phyloP scores from a whole-genome alignment of 345 rosid species.

The Aegle marmelos region DNA sequence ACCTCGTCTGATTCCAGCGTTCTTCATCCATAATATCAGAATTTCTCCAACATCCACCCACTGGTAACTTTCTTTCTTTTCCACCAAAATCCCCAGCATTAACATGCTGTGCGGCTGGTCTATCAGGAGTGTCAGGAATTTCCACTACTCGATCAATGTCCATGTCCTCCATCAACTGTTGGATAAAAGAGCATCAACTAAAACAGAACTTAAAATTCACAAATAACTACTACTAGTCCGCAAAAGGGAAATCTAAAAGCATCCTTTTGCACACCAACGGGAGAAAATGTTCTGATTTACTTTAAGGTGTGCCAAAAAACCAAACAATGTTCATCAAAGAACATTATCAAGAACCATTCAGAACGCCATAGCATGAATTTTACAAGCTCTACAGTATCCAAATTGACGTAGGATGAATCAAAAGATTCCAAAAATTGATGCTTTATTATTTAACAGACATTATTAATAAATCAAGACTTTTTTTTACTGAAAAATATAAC shows the following conservation, averaged over 20 bases:
- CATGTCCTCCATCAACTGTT: constrained; percentile 63
- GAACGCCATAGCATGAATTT: background rate
- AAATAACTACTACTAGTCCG: background rate
- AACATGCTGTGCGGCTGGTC: constrained; percentile 28
- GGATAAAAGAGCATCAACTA: background rate
- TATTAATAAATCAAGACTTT: background rate
- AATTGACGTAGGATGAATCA: background rate
- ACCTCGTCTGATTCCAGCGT: constrained; percentile 22
- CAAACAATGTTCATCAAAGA: background rate
- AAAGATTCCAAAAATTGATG: background rate
- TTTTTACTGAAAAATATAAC: background rate
- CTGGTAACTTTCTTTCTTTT: constrained; percentile 35
- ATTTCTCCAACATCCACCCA: constrained; percentile 27
- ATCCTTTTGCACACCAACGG: background rate
- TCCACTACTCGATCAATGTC: constrained; percentile 57
- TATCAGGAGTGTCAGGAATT: constrained; percentile 86
- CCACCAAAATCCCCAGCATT: constrained; percentile 24
- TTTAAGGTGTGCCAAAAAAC: background rate
- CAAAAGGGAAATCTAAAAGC: background rate
- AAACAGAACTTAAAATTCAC: background rate
- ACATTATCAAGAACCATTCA: background rate
- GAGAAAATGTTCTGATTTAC: background rate
- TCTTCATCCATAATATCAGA: constrained; percentile 28
- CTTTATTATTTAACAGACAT: background rate
- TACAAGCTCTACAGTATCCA: background rate